Percentiles rank a stretch among this genome's conserved stretches.
These are phyloP conservation scores for Blastomyces gilchristii DNA, from an alignment of 2,329 filamentous ascomycete species.

Conservation along the genomic window DNA sequence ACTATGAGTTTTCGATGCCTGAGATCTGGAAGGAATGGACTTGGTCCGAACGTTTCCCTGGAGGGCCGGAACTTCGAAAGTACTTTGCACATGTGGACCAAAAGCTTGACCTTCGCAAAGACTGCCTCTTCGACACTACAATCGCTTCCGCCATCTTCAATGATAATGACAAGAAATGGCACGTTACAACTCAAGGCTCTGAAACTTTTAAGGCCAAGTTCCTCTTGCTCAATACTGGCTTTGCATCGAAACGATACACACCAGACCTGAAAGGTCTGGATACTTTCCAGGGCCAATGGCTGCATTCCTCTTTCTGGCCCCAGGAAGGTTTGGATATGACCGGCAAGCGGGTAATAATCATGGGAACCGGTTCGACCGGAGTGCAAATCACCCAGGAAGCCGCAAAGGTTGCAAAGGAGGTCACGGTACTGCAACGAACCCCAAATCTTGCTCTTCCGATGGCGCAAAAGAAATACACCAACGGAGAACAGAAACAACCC, in stretches of 20 bases:
- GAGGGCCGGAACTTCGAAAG: slow-evolving; percentile 54
- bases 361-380: slow-evolving; percentile 28
- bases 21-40: slow-evolving; percentile 37
- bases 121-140: slow-evolving; percentile 45
- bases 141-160: slow-evolving; percentile 49
- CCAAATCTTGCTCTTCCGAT: slow-evolving; percentile 13
- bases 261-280: slow-evolving; percentile 38
- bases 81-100: slow-evolving; percentile 56
- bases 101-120: slow-evolving; percentile 55
- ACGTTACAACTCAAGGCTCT: slow-evolving; percentile 17
- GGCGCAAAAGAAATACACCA: slow-evolving; percentile 32
- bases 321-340: slow-evolving; percentile 17
- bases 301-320: slow-evolving; percentile 37
- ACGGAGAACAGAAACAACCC: slow-evolving; percentile 20
- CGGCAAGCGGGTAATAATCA: slow-evolving; percentile 19
- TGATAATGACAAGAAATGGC: slow-evolving; percentile 28
- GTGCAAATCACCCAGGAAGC: slow-evolving; percentile 32
- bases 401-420: slow-evolving; percentile 3
- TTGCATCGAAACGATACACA: slow-evolving; percentile 36
- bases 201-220: slow-evolving; percentile 32
- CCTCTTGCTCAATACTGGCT: slow-evolving; percentile 40
- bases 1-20: slow-evolving; percentile 46
- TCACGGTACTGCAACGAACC: slow-evolving; percentile 22
- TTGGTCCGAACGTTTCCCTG: slow-evolving; percentile 59
- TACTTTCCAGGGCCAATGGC: slow-evolving; percentile 35